Evolutionary conservation across 176 grass and related monocot species (phyloP).

Genomic region (Aegilops umbellulata): DNA sequence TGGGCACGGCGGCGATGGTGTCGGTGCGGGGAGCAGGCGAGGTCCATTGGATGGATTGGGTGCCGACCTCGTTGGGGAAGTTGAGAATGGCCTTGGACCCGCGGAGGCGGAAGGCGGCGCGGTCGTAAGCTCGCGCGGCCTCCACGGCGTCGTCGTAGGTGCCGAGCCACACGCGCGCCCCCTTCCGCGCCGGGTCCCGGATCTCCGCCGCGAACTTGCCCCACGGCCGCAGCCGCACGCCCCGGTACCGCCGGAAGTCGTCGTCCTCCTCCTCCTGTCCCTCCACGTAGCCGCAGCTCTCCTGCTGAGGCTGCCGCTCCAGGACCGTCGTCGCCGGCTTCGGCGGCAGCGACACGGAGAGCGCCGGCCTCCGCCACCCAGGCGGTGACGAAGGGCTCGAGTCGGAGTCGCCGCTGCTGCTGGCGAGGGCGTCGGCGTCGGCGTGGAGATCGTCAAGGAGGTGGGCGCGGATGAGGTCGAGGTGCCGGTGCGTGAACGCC

Average conservation of each 20-base stretch:
- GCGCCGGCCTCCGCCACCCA: not conserved
- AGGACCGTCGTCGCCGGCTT: not conserved
- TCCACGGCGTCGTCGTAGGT: constrained; percentile 78
- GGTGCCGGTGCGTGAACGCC: constrained; percentile 33
- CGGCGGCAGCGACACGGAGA: constrained; percentile 31
- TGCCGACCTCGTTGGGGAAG: constrained; percentile 59
- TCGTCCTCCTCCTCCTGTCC: constrained; percentile 34
- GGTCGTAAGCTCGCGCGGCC: constrained; percentile 81
- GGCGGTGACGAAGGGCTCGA: constrained; percentile 1
- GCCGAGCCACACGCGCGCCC: constrained; percentile 84
- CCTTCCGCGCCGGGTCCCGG: constrained; percentile 63
- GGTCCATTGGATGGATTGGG: not conserved
- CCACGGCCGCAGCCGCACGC: constrained; percentile 78
- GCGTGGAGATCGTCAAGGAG: constrained; percentile 34
- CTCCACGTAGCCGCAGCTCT: not conserved
- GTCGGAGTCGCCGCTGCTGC: not conserved
- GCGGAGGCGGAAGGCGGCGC: constrained; percentile 55
- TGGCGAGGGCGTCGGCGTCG: not conserved
- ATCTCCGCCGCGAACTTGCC: constrained; percentile 91
- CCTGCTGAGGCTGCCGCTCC: not conserved
- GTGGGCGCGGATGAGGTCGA: constrained; percentile 54
- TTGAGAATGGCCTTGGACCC: constrained; percentile 71
- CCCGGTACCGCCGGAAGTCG: constrained; percentile 56
- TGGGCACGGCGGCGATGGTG: not conserved
- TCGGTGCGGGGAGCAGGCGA: not conserved